These are phyloP conservation scores for Hansenula sp. DNA, from an alignment of 1,139 yeast genomes.

Conservation along the genomic window DNA sequence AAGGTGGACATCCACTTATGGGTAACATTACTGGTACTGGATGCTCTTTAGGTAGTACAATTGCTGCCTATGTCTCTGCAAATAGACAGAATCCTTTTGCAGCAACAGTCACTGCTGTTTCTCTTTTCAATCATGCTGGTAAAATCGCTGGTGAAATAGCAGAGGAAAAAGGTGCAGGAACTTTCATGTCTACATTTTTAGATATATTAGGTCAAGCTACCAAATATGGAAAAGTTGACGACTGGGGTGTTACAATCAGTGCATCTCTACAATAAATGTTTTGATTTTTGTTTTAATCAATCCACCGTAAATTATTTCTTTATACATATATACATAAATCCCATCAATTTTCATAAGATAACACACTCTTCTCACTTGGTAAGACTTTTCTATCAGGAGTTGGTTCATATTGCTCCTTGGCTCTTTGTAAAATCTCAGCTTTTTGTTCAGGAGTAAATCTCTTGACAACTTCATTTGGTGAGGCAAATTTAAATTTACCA, in stretches of 20 bases:
- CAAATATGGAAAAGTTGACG: constrained; percentile 20
- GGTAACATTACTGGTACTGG: constrained; percentile 86
- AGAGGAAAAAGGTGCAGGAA: constrained; percentile 12
- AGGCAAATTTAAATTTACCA: constrained; percentile 80
- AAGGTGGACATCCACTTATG: constrained; percentile 67
- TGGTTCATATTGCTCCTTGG: constrained; percentile 41
- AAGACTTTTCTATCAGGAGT: constrained; percentile 35
- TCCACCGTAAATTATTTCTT: background rate
- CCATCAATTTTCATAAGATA: constrained; percentile 53
- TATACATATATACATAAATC: background rate
- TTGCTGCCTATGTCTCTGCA: constrained; percentile 58
- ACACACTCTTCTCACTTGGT: constrained; percentile 60
- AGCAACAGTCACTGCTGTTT: constrained; percentile 57
- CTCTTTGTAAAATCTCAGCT: constrained; percentile 34
- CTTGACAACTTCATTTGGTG: constrained; percentile 78
- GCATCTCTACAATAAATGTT: too few relatives aligned
- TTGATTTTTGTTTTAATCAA: too few relatives aligned
- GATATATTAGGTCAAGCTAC: constrained; percentile 14
- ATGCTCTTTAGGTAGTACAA: constrained; percentile 74
- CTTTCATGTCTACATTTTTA: constrained; percentile 11
- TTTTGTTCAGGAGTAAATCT: constrained; percentile 65
- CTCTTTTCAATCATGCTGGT: constrained; percentile 65
- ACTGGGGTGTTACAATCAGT: constrained; percentile 18
- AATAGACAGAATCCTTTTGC: constrained; percentile 33
- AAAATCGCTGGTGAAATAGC: constrained; percentile 34